A percentile compares a stretch with the other conserved stretches of the same genome.
Conservation (phyloP, 257 asterid genomes). For the Euphrasia confusa region DNA sequence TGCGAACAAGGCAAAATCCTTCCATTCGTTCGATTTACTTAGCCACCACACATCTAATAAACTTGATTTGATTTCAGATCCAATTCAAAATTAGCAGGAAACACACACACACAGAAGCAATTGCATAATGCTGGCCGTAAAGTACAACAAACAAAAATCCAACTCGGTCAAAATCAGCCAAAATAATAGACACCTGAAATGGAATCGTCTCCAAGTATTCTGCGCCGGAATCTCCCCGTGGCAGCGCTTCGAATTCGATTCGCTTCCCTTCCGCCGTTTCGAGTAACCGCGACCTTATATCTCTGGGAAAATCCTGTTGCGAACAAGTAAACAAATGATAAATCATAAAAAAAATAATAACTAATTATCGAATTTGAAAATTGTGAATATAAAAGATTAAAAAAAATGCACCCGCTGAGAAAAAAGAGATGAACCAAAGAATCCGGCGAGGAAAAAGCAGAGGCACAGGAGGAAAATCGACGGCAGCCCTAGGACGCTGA, state of each 20-base stretch:
- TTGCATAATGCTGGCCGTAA: slow-evolving; percentile 1
- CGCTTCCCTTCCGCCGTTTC: slow-evolving; percentile 39
- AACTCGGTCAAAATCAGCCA: slow-evolving; percentile 1
- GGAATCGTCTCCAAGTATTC: slow-evolving; percentile 48
- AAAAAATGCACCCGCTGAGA: slow-evolving; percentile 58
- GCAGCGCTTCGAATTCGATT: slow-evolving; percentile 38
- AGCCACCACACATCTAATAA: not conserved
- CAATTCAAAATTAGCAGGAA: not conserved
- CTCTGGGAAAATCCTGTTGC: slow-evolving; percentile 38
- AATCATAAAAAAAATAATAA: not conserved
- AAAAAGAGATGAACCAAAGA: slow-evolving; percentile 68
- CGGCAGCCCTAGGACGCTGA: slow-evolving; percentile 49
- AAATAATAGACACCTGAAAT: slow-evolving; percentile 55
- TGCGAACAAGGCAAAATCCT: slow-evolving; percentile 9
- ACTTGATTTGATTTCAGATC: slow-evolving; percentile 12
- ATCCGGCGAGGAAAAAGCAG: slow-evolving; percentile 78
- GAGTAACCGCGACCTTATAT: slow-evolving; percentile 40
- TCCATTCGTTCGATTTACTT: slow-evolving; percentile 12
- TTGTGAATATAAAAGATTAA: not conserved
- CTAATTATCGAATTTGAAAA: not conserved
- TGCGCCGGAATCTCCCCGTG: slow-evolving; percentile 65
- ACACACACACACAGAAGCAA: not conserved
- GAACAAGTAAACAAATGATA: slow-evolving; percentile 4
- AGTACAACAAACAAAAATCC: slow-evolving; percentile 4
- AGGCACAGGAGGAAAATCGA: slow-evolving; percentile 63